These are phyloP conservation scores for Coemansia javaensis DNA, from an alignment of 192 early-diverging fungal genomes.

Conservation along the genomic window DNA sequence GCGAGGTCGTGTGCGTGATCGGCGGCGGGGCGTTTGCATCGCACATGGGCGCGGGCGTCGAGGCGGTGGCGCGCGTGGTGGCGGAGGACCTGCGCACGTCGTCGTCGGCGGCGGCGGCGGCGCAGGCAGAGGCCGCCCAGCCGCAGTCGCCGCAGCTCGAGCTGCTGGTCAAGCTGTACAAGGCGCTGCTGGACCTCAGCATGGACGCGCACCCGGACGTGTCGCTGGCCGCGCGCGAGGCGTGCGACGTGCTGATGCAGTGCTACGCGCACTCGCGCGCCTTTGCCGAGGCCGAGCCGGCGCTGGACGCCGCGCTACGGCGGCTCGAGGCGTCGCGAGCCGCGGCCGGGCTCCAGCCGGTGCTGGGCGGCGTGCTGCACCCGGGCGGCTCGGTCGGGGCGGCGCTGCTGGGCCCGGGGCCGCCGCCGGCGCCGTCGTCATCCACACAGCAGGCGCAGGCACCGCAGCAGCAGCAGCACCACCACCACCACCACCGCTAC, in stretches of 20 bases:
- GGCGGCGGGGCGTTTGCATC: slow-evolving; percentile 68
- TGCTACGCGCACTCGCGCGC: slow-evolving; percentile 40
- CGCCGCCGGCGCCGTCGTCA: background rate
- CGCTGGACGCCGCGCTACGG: slow-evolving; percentile 39
- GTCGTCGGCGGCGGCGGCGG: background rate
- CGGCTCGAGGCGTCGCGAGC: slow-evolving; percentile 31
- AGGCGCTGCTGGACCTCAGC: slow-evolving; percentile 73
- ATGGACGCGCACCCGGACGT: slow-evolving; percentile 80
- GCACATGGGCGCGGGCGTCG: slow-evolving; percentile 58
- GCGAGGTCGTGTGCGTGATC: slow-evolving; percentile 76
- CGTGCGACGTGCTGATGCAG: slow-evolving; percentile 65
- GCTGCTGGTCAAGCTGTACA: slow-evolving; percentile 65
- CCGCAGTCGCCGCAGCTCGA: slow-evolving; percentile 23
- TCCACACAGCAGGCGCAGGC: background rate
- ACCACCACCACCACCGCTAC: slow-evolving; percentile 23
- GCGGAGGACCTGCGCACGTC: slow-evolving; percentile 37
- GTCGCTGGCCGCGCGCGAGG: slow-evolving; percentile 57
- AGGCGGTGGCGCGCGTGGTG: slow-evolving; percentile 57
- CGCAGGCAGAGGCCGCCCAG: slow-evolving; percentile 10
- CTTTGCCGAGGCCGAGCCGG: slow-evolving; percentile 25
- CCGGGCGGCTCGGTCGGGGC: no score
- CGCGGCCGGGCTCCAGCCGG: slow-evolving; percentile 25
- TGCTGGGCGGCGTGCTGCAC: slow-evolving; percentile 16
- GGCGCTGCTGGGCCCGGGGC: background rate
- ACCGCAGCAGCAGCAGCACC: slow-evolving; percentile 7